Conservation (phyloP, 2,329 filamentous ascomycete species). For the Ophiostoma quercus region DNA sequence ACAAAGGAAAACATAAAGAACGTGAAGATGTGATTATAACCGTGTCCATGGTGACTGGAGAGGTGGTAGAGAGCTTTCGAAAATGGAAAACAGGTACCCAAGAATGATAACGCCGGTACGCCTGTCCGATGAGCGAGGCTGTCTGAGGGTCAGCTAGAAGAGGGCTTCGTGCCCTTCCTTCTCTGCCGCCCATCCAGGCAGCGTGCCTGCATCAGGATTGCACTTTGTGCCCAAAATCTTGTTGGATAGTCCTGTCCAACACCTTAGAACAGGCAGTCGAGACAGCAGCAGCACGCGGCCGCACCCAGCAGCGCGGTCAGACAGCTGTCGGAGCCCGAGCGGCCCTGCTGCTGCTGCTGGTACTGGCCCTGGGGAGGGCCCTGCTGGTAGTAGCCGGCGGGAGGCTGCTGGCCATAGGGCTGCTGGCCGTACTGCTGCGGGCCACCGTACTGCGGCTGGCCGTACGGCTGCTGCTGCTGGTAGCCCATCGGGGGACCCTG, state of each 20-base stretch:
- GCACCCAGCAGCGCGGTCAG: slow-evolving; percentile 46
- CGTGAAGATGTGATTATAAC: neutral
- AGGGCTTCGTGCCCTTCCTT: no score
- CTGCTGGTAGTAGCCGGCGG: slow-evolving; percentile 34
- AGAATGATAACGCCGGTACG: neutral
- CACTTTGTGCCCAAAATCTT: neutral
- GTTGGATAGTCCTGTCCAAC: no score
- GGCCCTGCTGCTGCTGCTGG: slow-evolving; percentile 31
- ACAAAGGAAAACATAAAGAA: slow-evolving; percentile 10
- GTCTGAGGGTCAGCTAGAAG: no score
- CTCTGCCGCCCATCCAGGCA: neutral
- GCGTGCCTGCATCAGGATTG: neutral
- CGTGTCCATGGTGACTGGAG: no score
- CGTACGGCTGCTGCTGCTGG: slow-evolving; percentile 36
- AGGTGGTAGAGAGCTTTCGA: no score
- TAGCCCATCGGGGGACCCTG: slow-evolving; percentile 43
- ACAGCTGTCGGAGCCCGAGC: slow-evolving; percentile 30
- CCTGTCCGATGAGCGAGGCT: no score
- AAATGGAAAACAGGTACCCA: neutral
- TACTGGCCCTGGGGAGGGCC: slow-evolving; percentile 33
- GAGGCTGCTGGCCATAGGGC: slow-evolving; percentile 32
- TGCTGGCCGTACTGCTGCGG: slow-evolving; percentile 34
- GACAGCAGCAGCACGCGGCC: slow-evolving; percentile 54
- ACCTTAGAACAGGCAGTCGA: slow-evolving; percentile 51
- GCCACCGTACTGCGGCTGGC: slow-evolving; percentile 35